Conservation (phyloP, 2,329 filamentous ascomycete genomes). For the Exophiala aquamarina region DNA sequence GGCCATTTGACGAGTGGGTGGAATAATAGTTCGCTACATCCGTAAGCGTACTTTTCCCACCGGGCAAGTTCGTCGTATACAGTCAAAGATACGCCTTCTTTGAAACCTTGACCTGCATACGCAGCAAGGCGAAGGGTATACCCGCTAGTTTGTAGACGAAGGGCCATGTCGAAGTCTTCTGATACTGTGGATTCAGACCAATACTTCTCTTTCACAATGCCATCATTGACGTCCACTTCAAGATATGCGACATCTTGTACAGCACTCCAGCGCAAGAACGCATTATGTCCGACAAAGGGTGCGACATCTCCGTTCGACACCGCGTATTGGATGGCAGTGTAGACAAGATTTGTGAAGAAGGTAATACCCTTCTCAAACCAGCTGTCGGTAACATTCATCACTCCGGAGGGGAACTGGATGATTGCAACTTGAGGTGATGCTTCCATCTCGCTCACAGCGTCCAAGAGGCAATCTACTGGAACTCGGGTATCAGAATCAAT, state of each 20-base stretch:
- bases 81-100: conserved; percentile 79
- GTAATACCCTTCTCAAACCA: conserved; percentile 77
- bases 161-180: conserved; percentile 74
- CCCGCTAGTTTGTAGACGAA: conserved; percentile 68
- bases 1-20: conserved; percentile 74
- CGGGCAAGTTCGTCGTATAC: conserved; percentile 81
- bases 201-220: conserved; percentile 61
- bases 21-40: conserved; percentile 80
- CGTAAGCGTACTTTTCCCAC: conserved; percentile 86
- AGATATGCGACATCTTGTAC: conserved; percentile 59
- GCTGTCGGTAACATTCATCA: conserved; percentile 72
- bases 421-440: conserved; percentile 69
- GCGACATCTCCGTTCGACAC: conserved; percentile 71
- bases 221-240: conserved; percentile 43
- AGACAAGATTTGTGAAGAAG: conserved; percentile 78
- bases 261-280: conserved; percentile 69
- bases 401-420: conserved; percentile 69
- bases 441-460: conserved; percentile 71
- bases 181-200: conserved; percentile 77
- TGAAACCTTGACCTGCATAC: conserved; percentile 69
- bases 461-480: conserved; percentile 65
- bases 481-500: conserved; percentile 71
- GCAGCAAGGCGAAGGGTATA: conserved; percentile 68
- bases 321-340: conserved; percentile 69
- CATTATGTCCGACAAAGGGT: conserved; percentile 77